Conservation (phyloP, 1,284 basidiomycete genomes). For the Ceratobasidium sp. region DNA sequence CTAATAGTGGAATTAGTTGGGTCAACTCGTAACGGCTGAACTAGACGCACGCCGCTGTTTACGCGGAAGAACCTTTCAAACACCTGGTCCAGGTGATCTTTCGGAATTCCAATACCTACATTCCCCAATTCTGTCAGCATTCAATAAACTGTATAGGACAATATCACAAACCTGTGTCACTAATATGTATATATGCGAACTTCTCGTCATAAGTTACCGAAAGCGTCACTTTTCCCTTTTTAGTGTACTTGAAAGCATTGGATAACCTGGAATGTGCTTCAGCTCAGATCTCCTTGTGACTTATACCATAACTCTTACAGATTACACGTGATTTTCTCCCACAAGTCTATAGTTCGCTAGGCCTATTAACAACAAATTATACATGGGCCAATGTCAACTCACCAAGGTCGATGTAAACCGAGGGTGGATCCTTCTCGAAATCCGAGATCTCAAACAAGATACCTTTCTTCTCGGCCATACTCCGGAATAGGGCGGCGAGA, state of each 20-base stretch:
- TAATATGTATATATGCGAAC: constrained; percentile 15
- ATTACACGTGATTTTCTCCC: constrained; percentile 52
- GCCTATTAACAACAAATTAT: background rate
- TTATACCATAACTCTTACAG: background rate
- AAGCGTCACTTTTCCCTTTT: constrained; percentile 48
- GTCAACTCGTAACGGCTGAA: constrained; percentile 13
- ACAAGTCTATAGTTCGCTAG: constrained; percentile 46
- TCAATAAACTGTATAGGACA: background rate
- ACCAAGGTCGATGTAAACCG: constrained; percentile 10
- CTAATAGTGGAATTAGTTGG: constrained; percentile 33
- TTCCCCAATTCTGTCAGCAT: constrained; percentile 43
- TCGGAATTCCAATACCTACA: constrained; percentile 51
- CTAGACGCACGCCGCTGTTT: constrained; percentile 21
- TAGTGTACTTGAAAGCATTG: constrained; percentile 53
- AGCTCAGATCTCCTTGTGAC: background rate
- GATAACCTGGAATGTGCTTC: constrained; percentile 42
- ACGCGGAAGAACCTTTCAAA: constrained; percentile 53
- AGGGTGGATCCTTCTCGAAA: background rate
- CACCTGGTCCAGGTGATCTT: constrained; percentile 48
- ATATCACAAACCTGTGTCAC: constrained; percentile 13
- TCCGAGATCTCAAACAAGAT: constrained; percentile 41
- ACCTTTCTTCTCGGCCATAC: constrained; percentile 50
- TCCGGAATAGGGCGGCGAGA: constrained; percentile 52
- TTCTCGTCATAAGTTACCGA: constrained; percentile 44
- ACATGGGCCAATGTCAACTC: background rate